Conservation (phyloP, 345 rosid species). For the Ricinus communis region DNA sequence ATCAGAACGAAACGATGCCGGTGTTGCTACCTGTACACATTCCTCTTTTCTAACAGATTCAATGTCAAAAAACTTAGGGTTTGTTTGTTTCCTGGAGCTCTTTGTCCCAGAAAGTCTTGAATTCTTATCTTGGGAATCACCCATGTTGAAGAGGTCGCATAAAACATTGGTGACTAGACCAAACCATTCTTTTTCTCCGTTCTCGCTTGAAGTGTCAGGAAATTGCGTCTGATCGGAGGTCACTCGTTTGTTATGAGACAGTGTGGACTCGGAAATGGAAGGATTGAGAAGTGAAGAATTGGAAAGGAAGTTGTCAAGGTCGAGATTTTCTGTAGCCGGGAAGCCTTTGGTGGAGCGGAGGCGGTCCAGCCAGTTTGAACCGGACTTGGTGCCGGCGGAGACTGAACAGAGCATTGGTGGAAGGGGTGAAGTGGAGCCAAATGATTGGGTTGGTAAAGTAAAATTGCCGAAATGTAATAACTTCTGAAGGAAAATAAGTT, state of each 20-base stretch:
- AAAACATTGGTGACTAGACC: conserved; percentile 68
- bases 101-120: conserved; percentile 39
- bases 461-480: not conserved
- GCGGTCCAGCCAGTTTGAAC: conserved; percentile 81
- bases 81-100: conserved; percentile 67
- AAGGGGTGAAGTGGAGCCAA: not conserved
- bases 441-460: not conserved
- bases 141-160: conserved; percentile 78
- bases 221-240: conserved; percentile 19
- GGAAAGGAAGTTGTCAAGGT: conserved; percentile 32
- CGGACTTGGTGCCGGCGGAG: conserved; percentile 46
- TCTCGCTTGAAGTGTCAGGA: conserved; percentile 18
- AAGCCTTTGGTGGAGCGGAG: conserved; percentile 24
- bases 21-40: conserved; percentile 27
- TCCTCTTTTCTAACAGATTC: conserved; percentile 26
- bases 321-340: no score
- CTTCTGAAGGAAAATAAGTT: not conserved
- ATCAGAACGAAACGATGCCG: conserved; percentile 35
- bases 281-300: conserved; percentile 9
- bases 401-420: conserved; percentile 62
- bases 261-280: conserved; percentile 31
- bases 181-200: conserved; percentile 44
- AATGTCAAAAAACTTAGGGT: conserved; percentile 59
- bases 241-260: conserved; percentile 26
- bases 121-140: conserved; percentile 17